phyloP scores from a whole-genome alignment of 2,329 filamentous ascomycete genomes.

The Metarhizium guizhouense region DNA sequence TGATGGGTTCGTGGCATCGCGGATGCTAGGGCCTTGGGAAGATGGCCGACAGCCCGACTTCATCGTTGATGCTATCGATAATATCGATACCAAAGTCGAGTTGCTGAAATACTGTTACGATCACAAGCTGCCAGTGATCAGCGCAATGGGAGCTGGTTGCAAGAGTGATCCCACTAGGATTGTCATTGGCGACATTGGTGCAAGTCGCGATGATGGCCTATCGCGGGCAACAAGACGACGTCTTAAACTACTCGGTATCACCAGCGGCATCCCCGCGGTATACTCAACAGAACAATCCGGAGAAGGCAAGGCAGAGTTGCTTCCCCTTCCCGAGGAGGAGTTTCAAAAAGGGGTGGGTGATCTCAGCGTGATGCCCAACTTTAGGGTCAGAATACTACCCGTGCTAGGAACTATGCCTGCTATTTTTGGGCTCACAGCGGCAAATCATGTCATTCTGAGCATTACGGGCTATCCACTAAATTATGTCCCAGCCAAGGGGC shows the following conservation, averaged over 20 bases:
- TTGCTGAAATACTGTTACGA: constrained; percentile 81
- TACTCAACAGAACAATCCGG: constrained; percentile 87
- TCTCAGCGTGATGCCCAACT: constrained; percentile 81
- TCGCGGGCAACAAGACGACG: constrained; percentile 76
- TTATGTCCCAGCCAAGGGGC: constrained; percentile 68
- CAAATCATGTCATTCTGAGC: constrained; percentile 84
- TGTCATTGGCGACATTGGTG: constrained; percentile 83
- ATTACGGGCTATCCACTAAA: constrained; percentile 79
- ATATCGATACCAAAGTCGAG: constrained; percentile 93
- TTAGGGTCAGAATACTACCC: constrained; percentile 87
- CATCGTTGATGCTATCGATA: constrained; percentile 96
- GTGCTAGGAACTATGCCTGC: constrained; percentile 96
- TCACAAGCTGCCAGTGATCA: constrained; percentile 72
- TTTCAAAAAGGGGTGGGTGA: constrained; percentile 84
- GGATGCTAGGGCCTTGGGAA: constrained; percentile 59
- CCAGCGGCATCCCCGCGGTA: constrained; percentile 79
- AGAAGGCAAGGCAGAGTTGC: constrained; percentile 80
- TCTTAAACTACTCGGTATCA: constrained; percentile 69
- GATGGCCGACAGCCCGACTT: constrained; percentile 63
- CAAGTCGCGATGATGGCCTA: constrained; percentile 78
- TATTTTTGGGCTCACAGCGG: constrained; percentile 83
- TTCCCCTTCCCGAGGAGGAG: constrained; percentile 82
- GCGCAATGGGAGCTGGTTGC: constrained; percentile 92
- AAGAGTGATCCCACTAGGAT: constrained; percentile 82
- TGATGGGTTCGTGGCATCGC: constrained; percentile 53